Percentiles rank a stretch among this genome's conserved stretches.
Conservation (phyloP, 352 stramenopile species). For the Phytophthora boehmeriae region DNA sequence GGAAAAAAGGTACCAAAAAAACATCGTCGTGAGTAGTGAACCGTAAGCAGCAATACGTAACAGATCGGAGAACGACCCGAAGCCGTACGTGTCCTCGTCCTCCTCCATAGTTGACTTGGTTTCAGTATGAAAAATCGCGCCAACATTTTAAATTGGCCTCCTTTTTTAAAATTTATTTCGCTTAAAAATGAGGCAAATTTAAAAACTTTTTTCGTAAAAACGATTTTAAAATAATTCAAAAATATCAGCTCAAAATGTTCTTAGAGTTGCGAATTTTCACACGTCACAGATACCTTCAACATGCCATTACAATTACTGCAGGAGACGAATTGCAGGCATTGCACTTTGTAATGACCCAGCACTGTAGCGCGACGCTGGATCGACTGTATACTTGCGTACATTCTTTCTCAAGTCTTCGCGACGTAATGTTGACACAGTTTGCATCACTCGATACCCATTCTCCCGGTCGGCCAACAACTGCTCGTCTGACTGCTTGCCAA, state of each 20-base stretch:
- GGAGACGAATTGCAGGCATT: slow-evolving; percentile 47
- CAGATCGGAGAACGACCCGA: slow-evolving; percentile 67
- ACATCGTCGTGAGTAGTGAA: too few relatives aligned
- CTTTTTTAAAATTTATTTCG: too few relatives aligned
- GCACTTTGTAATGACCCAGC: slow-evolving; percentile 42
- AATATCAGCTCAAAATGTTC: not conserved
- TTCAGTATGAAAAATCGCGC: not conserved
- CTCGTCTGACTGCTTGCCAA: slow-evolving; percentile 61
- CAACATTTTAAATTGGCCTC: not conserved
- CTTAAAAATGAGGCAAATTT: too few relatives aligned
- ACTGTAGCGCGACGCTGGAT: slow-evolving; percentile 50
- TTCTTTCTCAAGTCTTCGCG: slow-evolving; percentile 76
- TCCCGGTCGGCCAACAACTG: slow-evolving; percentile 73
- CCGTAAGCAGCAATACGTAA: too few relatives aligned
- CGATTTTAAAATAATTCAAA: not conserved
- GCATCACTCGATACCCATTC: slow-evolving; percentile 59
- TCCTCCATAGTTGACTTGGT: slow-evolving; percentile 42
- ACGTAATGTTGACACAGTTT: slow-evolving; percentile 57
- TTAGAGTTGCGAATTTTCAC: slow-evolving; percentile 4
- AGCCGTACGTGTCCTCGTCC: slow-evolving; percentile 74
- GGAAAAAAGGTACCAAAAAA: too few relatives aligned
- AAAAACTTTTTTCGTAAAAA: not conserved
- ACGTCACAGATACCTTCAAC: slow-evolving; percentile 1
- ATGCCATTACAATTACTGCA: not conserved
- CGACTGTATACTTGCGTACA: slow-evolving; percentile 74